Base-by-base conservation (phyloP, 805 yeast species). In the Cephaloascus albidus region DNA sequence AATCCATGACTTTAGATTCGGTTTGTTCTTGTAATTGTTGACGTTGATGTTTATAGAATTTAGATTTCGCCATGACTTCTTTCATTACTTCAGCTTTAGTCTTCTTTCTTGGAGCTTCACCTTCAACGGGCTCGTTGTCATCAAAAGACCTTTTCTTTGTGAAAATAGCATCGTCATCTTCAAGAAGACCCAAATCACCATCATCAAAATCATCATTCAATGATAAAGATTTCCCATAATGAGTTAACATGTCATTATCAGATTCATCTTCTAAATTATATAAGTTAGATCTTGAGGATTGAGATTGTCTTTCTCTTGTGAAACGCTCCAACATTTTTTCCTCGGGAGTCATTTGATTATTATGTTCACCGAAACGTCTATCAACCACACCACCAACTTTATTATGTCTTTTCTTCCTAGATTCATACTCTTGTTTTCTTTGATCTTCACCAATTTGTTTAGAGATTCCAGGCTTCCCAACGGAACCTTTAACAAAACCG, bases 281-380 rank as follows among this genome's bases (percentile, higher is more conserved):
- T 45, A 85, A 52, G 23, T 78, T 74, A 33, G 70, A 64, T 48
- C 72, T 79, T 18, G 72, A 64, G n/a, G 76, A 63, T 43, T 73
- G 72, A 15, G 71, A 52, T 57, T 87, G 94, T 55, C 85, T 73
- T 64, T 90, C 97, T 41, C 81, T 77, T 3, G 96, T 85, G 65
- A 87, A 93, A 65, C 98, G 79, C 54, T 84, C 96, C 61, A 93
- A 74, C 96, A 88, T 88, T 58, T 84, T 86, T 49, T 93, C 96
- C 59, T 93, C 97, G 10, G 79, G 79, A n/a, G 82, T 74, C 67
- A 93, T 53, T 36, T 67, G 58, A 5, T 67, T 57, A 58, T 86
- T 81, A 46, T 75, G 74, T 54, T 93, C 98, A 56, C 98, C 99
- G 58, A 93, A 90, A 61, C 96, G 77, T 48, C 88, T 73, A 65